Evolutionary conservation across 2,329 filamentous ascomycete species (phyloP).

Genomic region (Epichloe scottii): DNA sequence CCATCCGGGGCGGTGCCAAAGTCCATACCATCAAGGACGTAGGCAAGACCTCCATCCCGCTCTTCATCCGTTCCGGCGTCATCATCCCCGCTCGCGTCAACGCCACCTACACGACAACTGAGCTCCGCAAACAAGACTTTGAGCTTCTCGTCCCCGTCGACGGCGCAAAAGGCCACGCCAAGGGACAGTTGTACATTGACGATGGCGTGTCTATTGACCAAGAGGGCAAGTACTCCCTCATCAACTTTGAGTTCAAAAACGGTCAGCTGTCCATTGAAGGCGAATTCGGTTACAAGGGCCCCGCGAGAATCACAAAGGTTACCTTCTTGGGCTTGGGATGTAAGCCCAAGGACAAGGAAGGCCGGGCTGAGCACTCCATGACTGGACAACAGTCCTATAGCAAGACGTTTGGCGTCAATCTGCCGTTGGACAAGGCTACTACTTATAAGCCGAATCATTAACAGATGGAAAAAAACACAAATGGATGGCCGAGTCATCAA

Average conservation of each 20-base stretch:
- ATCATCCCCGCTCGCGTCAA: slow-evolving; percentile 49
- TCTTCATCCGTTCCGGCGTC: slow-evolving; percentile 52
- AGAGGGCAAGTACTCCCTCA: slow-evolving; percentile 32
- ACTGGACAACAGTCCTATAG: slow-evolving; percentile 7
- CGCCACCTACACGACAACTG: slow-evolving; percentile 49
- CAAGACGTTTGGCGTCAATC: slow-evolving; percentile 12
- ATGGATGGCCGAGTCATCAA: too few species aligned
- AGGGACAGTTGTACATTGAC: slow-evolving; percentile 61
- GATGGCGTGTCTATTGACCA: slow-evolving; percentile 61
- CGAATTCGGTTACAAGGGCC: slow-evolving; percentile 37
- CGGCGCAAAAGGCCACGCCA: slow-evolving; percentile 42
- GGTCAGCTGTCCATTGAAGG: slow-evolving; percentile 39
- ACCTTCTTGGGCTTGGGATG: slow-evolving; percentile 31
- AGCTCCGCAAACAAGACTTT: slow-evolving; percentile 53
- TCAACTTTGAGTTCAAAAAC: slow-evolving; percentile 46
- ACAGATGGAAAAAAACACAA: too few species aligned
- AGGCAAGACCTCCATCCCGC: slow-evolving; percentile 40
- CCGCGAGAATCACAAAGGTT: slow-evolving; percentile 32
- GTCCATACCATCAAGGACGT: slow-evolving; percentile 24
- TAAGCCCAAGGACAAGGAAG: background rate
- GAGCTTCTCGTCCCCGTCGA: slow-evolving; percentile 57
- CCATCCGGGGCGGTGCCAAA: slow-evolving; percentile 27
- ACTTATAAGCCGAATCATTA: slow-evolving; percentile 2
- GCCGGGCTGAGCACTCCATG: slow-evolving; percentile 3
- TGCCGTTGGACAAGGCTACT: slow-evolving; percentile 11